Evolutionary conservation across 106 monocot genomes (phyloP).

Genomic region (Cymbidium sinense): DNA sequence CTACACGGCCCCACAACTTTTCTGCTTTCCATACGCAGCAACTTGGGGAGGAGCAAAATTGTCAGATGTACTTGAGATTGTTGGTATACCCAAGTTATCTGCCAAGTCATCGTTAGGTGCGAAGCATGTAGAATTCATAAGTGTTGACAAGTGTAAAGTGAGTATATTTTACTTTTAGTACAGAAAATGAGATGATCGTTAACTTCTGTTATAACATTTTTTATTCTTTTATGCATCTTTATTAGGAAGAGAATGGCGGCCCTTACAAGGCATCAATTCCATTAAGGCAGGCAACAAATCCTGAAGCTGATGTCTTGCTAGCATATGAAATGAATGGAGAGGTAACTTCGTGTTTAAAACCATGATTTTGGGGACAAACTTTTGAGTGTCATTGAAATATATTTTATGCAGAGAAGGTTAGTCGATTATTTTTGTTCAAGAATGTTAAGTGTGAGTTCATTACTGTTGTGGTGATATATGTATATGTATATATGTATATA

Average conservation of each 20-base stretch:
- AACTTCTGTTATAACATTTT: background rate
- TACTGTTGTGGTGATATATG: background rate
- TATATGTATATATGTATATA: too few relatives aligned
- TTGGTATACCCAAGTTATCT: conserved; percentile 64
- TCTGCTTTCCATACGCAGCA: conserved; percentile 25
- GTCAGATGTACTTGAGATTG: conserved; percentile 75
- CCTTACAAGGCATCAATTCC: conserved; percentile 97
- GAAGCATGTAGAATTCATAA: conserved; percentile 87
- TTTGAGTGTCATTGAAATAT: background rate
- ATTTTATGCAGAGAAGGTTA: background rate
- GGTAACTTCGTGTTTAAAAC: conserved; percentile 27
- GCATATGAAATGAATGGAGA: conserved; percentile 99
- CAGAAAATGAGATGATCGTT: background rate
- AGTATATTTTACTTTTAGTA: conserved; percentile 20
- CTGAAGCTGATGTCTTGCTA: conserved; percentile 92
- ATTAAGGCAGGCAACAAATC: conserved; percentile 71
- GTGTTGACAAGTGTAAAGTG: conserved; percentile 86
- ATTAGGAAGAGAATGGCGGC: conserved; percentile 94
- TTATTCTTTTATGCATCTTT: conserved; percentile 4
- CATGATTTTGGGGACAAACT: background rate
- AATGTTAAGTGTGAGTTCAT: background rate
- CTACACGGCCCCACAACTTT: background rate
- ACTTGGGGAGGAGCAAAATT: conserved; percentile 94
- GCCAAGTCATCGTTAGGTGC: conserved; percentile 57
- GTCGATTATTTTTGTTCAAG: background rate